A percentile compares a stretch with the other conserved stretches of the same genome.
Conservation (phyloP, 441 rosid species). For the Populus hybrid region DNA sequence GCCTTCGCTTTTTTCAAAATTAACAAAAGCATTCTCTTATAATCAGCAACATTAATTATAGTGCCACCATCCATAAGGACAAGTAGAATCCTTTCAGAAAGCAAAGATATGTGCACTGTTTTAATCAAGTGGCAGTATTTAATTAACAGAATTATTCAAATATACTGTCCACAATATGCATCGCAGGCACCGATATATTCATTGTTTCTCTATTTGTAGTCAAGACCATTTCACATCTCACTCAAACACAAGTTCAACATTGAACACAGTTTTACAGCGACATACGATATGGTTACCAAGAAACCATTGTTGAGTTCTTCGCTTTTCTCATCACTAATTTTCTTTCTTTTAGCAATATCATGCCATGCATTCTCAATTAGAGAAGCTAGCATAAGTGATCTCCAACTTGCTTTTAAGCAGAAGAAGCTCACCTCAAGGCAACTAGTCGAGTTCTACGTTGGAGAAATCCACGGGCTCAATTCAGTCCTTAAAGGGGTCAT, state of each 20-base stretch:
- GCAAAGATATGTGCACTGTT: neutral
- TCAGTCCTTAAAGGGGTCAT: conserved; percentile 54
- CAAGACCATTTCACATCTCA: neutral
- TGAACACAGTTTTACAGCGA: neutral
- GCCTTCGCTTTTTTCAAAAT: neutral
- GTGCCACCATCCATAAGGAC: neutral
- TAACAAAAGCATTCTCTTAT: neutral
- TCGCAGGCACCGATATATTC: neutral
- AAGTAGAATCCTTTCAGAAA: neutral
- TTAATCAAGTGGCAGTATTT: neutral
- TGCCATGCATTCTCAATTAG: conserved; percentile 24
- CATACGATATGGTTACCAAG: neutral
- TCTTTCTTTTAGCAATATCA: neutral
- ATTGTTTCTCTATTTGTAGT: neutral
- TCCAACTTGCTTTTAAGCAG: conserved; percentile 45
- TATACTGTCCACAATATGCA: neutral
- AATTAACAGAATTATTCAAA: neutral
- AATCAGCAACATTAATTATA: too few relatives aligned
- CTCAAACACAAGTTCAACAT: neutral
- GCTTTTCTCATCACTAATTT: neutral
- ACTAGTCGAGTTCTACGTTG: conserved; percentile 50
- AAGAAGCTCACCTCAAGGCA: conserved; percentile 56
- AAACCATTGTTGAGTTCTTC: neutral
- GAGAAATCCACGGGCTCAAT: conserved; percentile 46
- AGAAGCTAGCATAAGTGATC: conserved; percentile 53